A percentile compares a stretch with the other conserved stretches of the same genome.
phyloP scores from a whole-genome alignment of 164 flowering plant species.

The Malania oleifera region DNA sequence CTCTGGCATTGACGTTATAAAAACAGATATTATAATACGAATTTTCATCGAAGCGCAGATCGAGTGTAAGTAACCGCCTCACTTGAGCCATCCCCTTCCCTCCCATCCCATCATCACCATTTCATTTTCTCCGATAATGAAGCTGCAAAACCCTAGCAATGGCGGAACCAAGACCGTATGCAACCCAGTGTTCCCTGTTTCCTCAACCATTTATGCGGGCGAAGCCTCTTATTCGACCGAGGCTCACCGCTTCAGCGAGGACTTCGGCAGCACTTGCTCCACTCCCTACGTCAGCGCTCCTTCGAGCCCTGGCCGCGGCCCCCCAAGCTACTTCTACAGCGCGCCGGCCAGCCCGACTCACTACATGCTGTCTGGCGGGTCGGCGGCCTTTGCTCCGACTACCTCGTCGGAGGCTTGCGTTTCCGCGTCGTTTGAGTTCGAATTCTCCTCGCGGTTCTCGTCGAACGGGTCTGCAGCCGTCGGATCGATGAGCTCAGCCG shows the following conservation, averaged over 20 bases:
- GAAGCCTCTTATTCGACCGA: constrained; percentile 3
- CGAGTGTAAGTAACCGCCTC: too few relatives aligned
- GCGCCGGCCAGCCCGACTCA: constrained; percentile 76
- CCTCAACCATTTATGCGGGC: constrained; percentile 17
- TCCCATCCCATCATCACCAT: not conserved
- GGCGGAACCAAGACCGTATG: constrained; percentile 6
- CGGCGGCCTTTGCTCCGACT: constrained; percentile 14
- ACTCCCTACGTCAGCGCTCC: constrained; percentile 73
- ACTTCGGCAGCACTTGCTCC: constrained; percentile 56
- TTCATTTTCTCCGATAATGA: constrained; percentile 13
- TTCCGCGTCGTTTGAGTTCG: constrained; percentile 37
- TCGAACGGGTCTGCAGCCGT: constrained; percentile 10
- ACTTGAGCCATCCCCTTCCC: not conserved
- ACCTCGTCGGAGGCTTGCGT: not conserved
- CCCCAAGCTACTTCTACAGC: constrained; percentile 50
- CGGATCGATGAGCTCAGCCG: constrained; percentile 66
- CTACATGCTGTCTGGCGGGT: constrained; percentile 27
- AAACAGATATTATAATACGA: too few relatives aligned
- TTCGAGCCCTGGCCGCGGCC: constrained; percentile 49
- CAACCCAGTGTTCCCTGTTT: not conserved
- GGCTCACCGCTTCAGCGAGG: constrained; percentile 20
- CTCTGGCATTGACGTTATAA: too few relatives aligned
- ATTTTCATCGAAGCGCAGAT: too few relatives aligned
- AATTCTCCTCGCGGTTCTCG: constrained; percentile 46
- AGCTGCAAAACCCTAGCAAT: constrained; percentile 18